These are phyloP conservation scores for Rhizoctonia solani DNA, from an alignment of 1,284 basidiomycete species.

Conservation along the genomic window DNA sequence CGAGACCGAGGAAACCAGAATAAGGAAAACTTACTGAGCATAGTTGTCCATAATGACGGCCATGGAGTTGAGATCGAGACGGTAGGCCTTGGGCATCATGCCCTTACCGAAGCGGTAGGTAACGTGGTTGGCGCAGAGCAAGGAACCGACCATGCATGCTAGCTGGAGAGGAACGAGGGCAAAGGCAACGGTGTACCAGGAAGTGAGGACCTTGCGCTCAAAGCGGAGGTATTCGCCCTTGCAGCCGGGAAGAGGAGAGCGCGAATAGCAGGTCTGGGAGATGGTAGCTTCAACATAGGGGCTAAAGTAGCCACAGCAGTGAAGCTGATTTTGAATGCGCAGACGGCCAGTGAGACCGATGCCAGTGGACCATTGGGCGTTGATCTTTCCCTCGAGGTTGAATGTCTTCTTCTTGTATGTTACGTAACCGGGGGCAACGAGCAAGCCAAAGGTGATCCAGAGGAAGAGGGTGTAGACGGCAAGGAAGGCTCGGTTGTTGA, in stretches of 20 bases:
- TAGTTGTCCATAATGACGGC: constrained; percentile 75
- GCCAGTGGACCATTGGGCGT: constrained; percentile 65
- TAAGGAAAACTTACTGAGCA: constrained; percentile 56
- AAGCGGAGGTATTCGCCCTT: constrained; percentile 61
- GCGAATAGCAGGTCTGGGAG: constrained; percentile 64
- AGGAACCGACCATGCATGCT: constrained; percentile 56
- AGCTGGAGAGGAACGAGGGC: constrained; percentile 61
- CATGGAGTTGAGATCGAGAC: constrained; percentile 65
- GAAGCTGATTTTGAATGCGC: constrained; percentile 64
- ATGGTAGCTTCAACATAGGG: constrained; percentile 70
- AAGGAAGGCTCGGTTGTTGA: constrained; percentile 73
- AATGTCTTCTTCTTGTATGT: constrained; percentile 67
- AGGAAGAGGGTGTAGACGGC: constrained; percentile 66
- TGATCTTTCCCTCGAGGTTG: constrained; percentile 75
- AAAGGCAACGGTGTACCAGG: constrained; percentile 63
- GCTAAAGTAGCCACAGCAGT: constrained; percentile 71
- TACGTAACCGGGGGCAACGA: constrained; percentile 69
- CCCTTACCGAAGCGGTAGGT: constrained; percentile 79
- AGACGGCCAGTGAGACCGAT: constrained; percentile 59
- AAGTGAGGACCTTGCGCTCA: constrained; percentile 54
- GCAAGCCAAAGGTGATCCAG: constrained; percentile 65
- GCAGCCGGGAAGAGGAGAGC: constrained; percentile 65
- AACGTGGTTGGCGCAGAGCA: constrained; percentile 72
- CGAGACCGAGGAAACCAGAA: background rate
- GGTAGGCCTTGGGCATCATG: constrained; percentile 73